Evolutionary conservation across 805 yeast genomes (phyloP).

Genomic region (Pichia pseudocactophila): DNA sequence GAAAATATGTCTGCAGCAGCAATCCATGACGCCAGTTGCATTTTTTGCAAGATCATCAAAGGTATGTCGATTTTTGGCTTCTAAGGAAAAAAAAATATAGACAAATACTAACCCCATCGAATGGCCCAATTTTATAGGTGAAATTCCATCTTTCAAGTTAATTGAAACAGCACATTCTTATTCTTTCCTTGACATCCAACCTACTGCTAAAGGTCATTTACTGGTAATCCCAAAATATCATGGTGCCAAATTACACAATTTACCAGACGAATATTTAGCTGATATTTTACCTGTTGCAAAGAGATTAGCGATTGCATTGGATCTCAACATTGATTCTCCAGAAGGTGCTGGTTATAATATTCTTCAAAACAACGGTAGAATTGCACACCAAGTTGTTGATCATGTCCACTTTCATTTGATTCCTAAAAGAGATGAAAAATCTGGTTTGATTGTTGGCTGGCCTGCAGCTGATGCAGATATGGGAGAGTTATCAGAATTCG

Average conservation of each 20-base stretch:
- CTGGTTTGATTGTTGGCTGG: constrained; percentile 90
- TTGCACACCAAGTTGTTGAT: constrained; percentile 92
- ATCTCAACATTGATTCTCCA: constrained; percentile 52
- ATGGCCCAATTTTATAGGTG: constrained; percentile 51
- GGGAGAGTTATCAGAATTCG: constrained; percentile 58
- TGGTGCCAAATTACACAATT: constrained; percentile 85
- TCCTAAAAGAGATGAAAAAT: constrained; percentile 65
- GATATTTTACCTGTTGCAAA: constrained; percentile 86
- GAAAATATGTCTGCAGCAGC: constrained; percentile 26
- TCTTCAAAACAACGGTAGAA: constrained; percentile 86
- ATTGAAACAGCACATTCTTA: constrained; percentile 74
- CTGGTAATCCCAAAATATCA: constrained; percentile 88
- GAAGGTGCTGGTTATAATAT: constrained; percentile 76
- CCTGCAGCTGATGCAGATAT: constrained; percentile 79
- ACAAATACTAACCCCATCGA: constrained; percentile 1
- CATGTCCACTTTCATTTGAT: constrained; percentile 96
- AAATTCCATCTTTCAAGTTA: constrained; percentile 87
- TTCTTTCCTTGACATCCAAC: constrained; percentile 90
- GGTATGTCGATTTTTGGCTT: constrained; percentile 33
- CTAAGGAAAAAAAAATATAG: too few species aligned
- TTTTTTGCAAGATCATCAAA: constrained; percentile 89
- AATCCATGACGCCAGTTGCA: constrained; percentile 52
- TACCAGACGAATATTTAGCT: constrained; percentile 83
- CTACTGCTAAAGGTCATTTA: constrained; percentile 83
- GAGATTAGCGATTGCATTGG: constrained; percentile 68